phyloP scores from a whole-genome alignment of 176 grass and related monocot genomes.

The Aegilops umbellulata region DNA sequence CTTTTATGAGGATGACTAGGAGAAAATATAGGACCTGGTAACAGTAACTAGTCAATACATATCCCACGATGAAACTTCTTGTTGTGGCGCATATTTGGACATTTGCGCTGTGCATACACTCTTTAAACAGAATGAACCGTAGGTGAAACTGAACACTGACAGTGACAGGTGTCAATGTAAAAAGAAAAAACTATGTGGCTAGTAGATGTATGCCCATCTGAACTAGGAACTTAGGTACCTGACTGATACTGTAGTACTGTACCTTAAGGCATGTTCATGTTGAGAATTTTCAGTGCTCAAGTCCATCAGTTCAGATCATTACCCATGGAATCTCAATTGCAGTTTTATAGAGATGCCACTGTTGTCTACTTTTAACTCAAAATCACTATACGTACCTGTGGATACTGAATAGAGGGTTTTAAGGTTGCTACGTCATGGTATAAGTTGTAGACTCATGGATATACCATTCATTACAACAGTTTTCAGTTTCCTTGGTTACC shows the following conservation, averaged over 20 bases:
- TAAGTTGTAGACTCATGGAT: slow-evolving; percentile 8
- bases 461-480: neutral
- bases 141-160: neutral
- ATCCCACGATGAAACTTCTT: neutral
- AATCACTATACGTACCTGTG: neutral
- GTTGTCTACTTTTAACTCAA: neutral
- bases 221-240: neutral
- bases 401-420: neutral
- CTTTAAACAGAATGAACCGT: neutral
- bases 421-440: neutral
- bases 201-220: neutral
- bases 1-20: neutral
- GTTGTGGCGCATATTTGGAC: neutral
- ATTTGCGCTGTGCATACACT: neutral
- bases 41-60: neutral
- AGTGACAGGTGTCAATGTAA: neutral
- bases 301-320: neutral
- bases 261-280: neutral
- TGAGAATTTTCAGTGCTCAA: neutral
- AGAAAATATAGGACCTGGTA: neutral
- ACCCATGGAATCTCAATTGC: neutral
- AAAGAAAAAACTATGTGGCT: neutral
- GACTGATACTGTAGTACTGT: neutral
- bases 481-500: neutral
- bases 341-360: neutral